phyloP scores from a whole-genome alignment of 139 green algal species.

The Choricystis sp. region DNA sequence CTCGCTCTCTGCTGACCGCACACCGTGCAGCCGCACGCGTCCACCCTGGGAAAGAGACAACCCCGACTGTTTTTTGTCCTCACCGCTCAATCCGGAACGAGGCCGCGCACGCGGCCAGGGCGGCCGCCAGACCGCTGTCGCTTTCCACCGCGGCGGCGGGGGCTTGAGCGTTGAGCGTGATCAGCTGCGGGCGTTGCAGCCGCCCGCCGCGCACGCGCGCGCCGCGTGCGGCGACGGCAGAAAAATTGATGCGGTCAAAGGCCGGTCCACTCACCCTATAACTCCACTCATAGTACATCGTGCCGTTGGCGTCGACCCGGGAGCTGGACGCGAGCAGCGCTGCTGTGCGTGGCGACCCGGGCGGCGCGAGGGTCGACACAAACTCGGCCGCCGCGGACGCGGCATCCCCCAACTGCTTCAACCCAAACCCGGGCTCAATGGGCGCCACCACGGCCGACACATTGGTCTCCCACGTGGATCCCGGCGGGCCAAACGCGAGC shows the following conservation, averaged over 20 bases:
- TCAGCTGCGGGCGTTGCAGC: constrained; percentile 22
- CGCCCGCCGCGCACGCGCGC: constrained; percentile 5
- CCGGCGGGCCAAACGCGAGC: constrained; percentile 47
- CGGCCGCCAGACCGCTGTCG: not conserved
- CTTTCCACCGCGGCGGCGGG: constrained; percentile 9
- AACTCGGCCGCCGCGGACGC: constrained; percentile 19
- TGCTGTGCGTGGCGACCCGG: constrained; percentile 18
- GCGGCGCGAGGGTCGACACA: constrained; percentile 18
- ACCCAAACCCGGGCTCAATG: constrained; percentile 38
- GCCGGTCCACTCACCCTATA: constrained; percentile 30
- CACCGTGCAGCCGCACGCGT: too few relatives aligned
- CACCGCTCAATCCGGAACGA: not conserved
- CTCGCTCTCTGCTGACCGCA: not conserved
- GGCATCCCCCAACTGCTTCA: constrained; percentile 17
- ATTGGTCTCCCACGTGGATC: constrained; percentile 54
- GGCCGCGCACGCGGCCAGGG: not conserved
- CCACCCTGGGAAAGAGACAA: too few relatives aligned
- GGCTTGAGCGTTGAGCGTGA: constrained; percentile 39
- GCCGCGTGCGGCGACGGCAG: constrained; percentile 19
- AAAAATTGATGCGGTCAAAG: constrained; percentile 49
- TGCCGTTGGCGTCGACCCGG: not conserved
- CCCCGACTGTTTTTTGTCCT: too few relatives aligned
- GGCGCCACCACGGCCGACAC: constrained; percentile 53
- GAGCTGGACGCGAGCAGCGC: constrained; percentile 16
- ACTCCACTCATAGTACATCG: constrained; percentile 32